A percentile compares a stretch with the other conserved stretches of the same genome.
phyloP scores from a whole-genome alignment of 1,284 basidiomycete genomes.

The Blastosporella zonata region DNA sequence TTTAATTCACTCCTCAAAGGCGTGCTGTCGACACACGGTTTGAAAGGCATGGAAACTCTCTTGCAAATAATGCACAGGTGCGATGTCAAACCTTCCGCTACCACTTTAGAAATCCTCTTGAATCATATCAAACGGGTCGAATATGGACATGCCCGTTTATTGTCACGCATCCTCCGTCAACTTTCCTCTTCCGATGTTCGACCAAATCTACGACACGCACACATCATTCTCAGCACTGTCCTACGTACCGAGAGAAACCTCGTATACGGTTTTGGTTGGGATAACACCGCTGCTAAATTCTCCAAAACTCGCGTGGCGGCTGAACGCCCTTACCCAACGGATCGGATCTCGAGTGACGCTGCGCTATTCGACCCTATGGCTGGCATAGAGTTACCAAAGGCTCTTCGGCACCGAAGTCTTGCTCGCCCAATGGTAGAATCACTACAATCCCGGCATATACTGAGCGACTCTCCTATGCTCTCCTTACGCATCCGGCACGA shows the following conservation, averaged over 20 bases:
- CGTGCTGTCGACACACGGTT: conserved; percentile 43
- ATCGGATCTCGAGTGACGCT: conserved; percentile 26
- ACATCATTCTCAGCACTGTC: conserved; percentile 46
- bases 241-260: conserved; percentile 46
- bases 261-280: conserved; percentile 50
- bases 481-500: conserved; percentile 63
- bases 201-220: conserved; percentile 48
- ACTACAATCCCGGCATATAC: conserved; percentile 43
- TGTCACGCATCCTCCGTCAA: conserved; percentile 45
- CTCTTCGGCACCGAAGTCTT: conserved; percentile 32
- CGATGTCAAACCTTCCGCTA: conserved; percentile 45
- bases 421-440: conserved; percentile 45
- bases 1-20: conserved; percentile 60
- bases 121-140: conserved; percentile 43
- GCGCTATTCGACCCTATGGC: conserved; percentile 47
- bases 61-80: conserved; percentile 52
- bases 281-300: conserved; percentile 37
- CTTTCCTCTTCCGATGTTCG: conserved; percentile 37
- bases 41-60: conserved; percentile 42
- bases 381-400: conserved; percentile 38
- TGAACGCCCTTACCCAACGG: conserved; percentile 18
- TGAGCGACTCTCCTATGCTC: conserved; percentile 53
- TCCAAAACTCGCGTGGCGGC: conserved; percentile 27
- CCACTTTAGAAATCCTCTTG: conserved; percentile 54
- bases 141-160: conserved; percentile 37